Conservation (phyloP, 495 filamentous ascomycete species). For the Penicillium coprophilum region DNA sequence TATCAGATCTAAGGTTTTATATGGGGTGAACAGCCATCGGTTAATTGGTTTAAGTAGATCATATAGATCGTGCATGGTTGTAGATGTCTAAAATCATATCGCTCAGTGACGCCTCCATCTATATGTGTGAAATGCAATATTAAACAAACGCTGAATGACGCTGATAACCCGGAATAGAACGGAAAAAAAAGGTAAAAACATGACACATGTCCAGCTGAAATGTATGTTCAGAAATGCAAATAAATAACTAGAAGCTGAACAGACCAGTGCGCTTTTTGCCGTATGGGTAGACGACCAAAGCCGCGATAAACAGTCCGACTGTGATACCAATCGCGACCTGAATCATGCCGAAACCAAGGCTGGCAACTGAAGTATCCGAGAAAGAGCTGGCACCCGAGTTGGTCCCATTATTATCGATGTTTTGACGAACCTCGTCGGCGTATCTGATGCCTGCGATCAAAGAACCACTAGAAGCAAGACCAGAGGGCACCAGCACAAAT, state of each 20-base stretch:
- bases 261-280: slow-evolving; percentile 85
- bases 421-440: slow-evolving; percentile 68
- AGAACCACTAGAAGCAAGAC: slow-evolving; percentile 78
- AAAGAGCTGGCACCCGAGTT: slow-evolving; percentile 39
- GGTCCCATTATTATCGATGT: slow-evolving; percentile 41
- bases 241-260: slow-evolving; percentile 69
- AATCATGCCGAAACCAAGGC: slow-evolving; percentile 81
- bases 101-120: neutral
- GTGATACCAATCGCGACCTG: slow-evolving; percentile 93
- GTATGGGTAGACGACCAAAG: slow-evolving; percentile 82
- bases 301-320: slow-evolving; percentile 82
- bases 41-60: neutral
- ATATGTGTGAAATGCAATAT: slow-evolving; percentile 6
- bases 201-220: slow-evolving; percentile 4
- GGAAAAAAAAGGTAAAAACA: slow-evolving; percentile 1
- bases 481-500: slow-evolving; percentile 90
- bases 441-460: slow-evolving; percentile 74
- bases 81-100: neutral
- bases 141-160: slow-evolving; percentile 7
- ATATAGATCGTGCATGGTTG: neutral
- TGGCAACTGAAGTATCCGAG: slow-evolving; percentile 59
- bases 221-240: slow-evolving; percentile 9
- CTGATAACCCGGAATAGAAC: slow-evolving; percentile 3
- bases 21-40: neutral
- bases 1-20: neutral